Percentiles rank a stretch among this genome's conserved stretches.
Conservation (phyloP, 176 grass and related monocot genomes). For the Ensete glaucum region DNA sequence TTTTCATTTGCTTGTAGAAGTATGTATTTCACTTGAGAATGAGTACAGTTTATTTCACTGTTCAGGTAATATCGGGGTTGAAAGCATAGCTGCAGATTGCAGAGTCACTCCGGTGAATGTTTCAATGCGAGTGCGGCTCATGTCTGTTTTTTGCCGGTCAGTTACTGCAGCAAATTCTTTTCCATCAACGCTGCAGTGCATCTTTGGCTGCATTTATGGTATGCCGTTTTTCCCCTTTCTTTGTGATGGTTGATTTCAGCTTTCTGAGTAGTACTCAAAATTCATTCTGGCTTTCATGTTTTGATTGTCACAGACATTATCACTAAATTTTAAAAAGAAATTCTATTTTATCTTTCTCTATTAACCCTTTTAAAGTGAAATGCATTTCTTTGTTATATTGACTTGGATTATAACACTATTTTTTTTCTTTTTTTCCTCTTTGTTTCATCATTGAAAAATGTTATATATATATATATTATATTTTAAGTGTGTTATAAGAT, state of each 20-base stretch:
- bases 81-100: conserved; percentile 72
- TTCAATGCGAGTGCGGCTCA: conserved; percentile 62
- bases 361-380: background rate
- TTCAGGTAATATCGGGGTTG: conserved; percentile 53
- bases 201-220: conserved; percentile 92
- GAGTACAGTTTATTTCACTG: conserved; percentile 22
- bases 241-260: conserved; percentile 19
- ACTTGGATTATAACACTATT: background rate
- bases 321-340: background rate
- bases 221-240: conserved; percentile 11
- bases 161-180: conserved; percentile 84
- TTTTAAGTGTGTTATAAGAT: too few relatives aligned
- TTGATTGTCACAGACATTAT: background rate
- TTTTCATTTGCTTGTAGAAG: background rate
- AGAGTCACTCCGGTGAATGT: conserved; percentile 62
- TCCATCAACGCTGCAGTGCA: conserved; percentile 80
- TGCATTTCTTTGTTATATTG: background rate
- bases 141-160: conserved; percentile 81
- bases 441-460: background rate
- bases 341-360: background rate
- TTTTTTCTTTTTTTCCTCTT: background rate
- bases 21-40: background rate
- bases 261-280: conserved; percentile 4
- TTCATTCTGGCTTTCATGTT: background rate
- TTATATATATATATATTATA: background rate